Evolutionary conservation across 768 basidiomycete species (phyloP), one percentile per base, ranked within the genome.

Genomic region (Pisolithus marmoratus): DNA sequence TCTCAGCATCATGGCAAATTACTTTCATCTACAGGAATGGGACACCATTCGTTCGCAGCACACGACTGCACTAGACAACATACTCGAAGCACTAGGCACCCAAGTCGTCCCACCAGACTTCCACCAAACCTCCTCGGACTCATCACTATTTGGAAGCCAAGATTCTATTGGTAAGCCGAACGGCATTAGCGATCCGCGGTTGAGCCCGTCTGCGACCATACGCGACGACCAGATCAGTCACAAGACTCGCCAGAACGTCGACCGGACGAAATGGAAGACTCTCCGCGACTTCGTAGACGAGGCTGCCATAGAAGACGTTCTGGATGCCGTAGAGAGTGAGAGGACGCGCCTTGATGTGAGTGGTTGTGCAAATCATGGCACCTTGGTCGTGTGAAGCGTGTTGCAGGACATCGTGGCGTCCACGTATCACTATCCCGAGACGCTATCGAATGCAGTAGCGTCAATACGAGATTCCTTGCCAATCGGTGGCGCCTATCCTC

Each of bases 201-300:
- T 59, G 55, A 69, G 59, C 51, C 69, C 56, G 49, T 60, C 66
- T 12, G 68, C 65, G 5, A 68, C 68, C 8, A 64, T 70, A 9
- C 58, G 66, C 5, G 65, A 50, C 42, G 55, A 58, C 55, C 27
- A 44, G 5, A 54, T 62, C 23, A 58, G 60, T 22, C 57, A 45
- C 48, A 61, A 63, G 27, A 55, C 49, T 11, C 57, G 51, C 3
- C 58, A 56, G 27, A 54, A 58, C 51, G 62, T 60, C 23, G 83
- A 85, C 58, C 72, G 82, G 52, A 74, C 72, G 38, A 74, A 71
- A 29, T 91, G 90, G 90, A 92, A 90, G 74, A 87, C 85, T 0
- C 62, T 92, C 31, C 79, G 90, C 31, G 89, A 92, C 63, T 92
- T 93, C 65, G 87, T 91, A 34, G 87, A 91, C 58, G 90, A 93